A percentile compares a stretch with the other conserved stretches of the same genome.
Evolutionary conservation across 202 grass and related monocot species (phyloP).

Genomic region (Setaria italica): DNA sequence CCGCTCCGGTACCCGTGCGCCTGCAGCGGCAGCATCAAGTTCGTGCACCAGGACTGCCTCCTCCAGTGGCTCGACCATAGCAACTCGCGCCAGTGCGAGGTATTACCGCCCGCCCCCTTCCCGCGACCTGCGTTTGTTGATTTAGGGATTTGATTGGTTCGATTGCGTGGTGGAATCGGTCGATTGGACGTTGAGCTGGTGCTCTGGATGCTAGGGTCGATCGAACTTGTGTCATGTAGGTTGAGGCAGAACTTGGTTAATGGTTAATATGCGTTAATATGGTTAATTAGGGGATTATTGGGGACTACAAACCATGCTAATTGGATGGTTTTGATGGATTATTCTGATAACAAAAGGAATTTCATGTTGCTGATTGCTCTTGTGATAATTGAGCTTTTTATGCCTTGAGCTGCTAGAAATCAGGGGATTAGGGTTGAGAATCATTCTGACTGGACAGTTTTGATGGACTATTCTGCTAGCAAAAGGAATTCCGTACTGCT

Average conservation of each 20-base stretch:
- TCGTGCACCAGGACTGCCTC: constrained; percentile 99
- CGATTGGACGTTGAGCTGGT: not conserved
- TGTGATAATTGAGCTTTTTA: not conserved
- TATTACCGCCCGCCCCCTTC: not conserved
- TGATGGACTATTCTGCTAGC: not conserved
- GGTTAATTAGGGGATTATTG: not conserved
- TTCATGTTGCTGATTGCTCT: not conserved
- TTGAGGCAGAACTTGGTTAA: not conserved
- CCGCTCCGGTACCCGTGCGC: constrained; percentile 95
- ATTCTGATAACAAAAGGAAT: not conserved
- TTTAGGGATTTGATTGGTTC: constrained; percentile 34
- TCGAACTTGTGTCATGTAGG: not conserved
- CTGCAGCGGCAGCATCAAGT: constrained; percentile 99
- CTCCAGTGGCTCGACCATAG: constrained; percentile 99
- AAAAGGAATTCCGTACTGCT: not conserved
- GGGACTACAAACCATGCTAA: not conserved
- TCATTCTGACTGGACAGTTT: not conserved
- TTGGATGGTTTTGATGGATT: not conserved
- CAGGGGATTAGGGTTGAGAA: not conserved
- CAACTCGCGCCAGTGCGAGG: constrained; percentile 99
- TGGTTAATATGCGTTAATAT: not conserved
- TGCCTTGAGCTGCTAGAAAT: not conserved
- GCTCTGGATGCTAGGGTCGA: not conserved
- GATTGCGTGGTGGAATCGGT: constrained; percentile 26
- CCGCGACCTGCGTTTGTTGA: not conserved